Evolutionary conservation across 2,329 filamentous ascomycete species (phyloP), one percentile per base, ranked within the genome.

Genomic region (Scytalidium lignicola): DNA sequence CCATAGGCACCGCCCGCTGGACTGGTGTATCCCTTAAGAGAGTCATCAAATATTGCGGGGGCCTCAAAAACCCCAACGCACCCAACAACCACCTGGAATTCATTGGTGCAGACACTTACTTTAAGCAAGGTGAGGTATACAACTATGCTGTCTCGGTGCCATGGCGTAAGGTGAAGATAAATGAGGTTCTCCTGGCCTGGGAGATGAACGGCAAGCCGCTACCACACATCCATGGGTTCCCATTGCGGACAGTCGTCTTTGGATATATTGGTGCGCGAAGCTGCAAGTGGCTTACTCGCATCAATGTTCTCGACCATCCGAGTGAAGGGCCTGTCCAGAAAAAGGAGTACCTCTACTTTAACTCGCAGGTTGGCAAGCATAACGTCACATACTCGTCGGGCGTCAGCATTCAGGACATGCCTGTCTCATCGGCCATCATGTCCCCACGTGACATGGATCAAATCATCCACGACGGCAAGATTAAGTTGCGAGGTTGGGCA

Each of bases 101-200:
- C 44, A 82, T 79, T 50, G 85, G 85, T 0, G 83, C 81, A 1
- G 86, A 89, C 50, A 86, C 83, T 0, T 88, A 89, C 59, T 85
- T 88, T 70, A 88, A 88, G 63, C 78, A 82, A 44, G 73, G 76
- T 15, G 67, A 84, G 41, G 73, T 76, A 0, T 79, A 78, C 67
- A 88, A 88, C 63, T 89, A 88, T 57, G 71, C 78, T 18, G 82
- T 87, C 43, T 80, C 74, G 13, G 80, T 88, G 0, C 85, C 85
- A 0, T 83, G 75, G 70, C 74, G 76, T 6, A 88, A 88, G 64
- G 83, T 86, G 43, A 83, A 82, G 55, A 67, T 73, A 8, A 77
- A 82, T 47, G 84, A 88, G 54, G 84, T 86, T 6, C 67, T 88
- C 22, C 69, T 86, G 0, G 83, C 83, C 0, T 86, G 81, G 56